phyloP scores from a whole-genome alignment of 1,284 basidiomycete species.

The Hymenochaete sp. region DNA sequence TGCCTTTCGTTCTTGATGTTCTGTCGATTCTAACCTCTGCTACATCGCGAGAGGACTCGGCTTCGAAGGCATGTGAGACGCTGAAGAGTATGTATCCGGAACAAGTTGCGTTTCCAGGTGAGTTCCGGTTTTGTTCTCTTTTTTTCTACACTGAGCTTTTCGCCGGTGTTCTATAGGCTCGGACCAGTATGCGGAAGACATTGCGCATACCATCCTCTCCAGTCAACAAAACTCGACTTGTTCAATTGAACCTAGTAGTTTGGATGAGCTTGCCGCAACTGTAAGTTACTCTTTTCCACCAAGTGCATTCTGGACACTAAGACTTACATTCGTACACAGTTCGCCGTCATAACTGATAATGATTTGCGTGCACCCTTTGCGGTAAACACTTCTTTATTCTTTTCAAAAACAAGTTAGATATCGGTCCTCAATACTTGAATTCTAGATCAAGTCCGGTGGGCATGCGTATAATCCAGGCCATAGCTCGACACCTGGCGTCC shows the following conservation, averaged over 20 bases:
- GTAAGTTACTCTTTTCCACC: conserved; percentile 7
- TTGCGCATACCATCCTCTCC: conserved; percentile 10
- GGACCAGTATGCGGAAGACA: conserved; percentile 12
- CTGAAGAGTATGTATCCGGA: conserved; percentile 9
- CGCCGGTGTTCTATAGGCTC: conserved; percentile 5
- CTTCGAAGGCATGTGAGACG: conserved; percentile 9
- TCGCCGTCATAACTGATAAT: conserved; percentile 8
- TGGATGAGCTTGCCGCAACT: conserved; percentile 11
- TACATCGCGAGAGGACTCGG: too few relatives aligned
- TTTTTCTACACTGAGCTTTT: neutral
- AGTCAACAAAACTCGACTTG: conserved; percentile 15
- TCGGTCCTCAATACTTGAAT: neutral
- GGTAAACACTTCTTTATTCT: conserved; percentile 5
- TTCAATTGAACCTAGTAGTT: conserved; percentile 12
- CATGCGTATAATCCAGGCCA: conserved; percentile 22
- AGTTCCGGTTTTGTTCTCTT: neutral
- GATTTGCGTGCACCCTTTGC: conserved; percentile 17
- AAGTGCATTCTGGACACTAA: neutral
- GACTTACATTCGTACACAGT: too few relatives aligned
- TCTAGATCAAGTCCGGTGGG: conserved; percentile 21
- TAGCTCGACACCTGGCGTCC: conserved; percentile 22
- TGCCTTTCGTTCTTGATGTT: too few relatives aligned
- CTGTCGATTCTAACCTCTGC: too few relatives aligned
- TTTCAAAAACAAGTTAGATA: neutral
- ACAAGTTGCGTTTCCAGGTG: conserved; percentile 15